A percentile compares a stretch with the other conserved stretches of the same genome.
These are phyloP conservation scores for Trametes pubescens DNA, from an alignment of 1,284 basidiomycete genomes.

Conservation along the genomic window DNA sequence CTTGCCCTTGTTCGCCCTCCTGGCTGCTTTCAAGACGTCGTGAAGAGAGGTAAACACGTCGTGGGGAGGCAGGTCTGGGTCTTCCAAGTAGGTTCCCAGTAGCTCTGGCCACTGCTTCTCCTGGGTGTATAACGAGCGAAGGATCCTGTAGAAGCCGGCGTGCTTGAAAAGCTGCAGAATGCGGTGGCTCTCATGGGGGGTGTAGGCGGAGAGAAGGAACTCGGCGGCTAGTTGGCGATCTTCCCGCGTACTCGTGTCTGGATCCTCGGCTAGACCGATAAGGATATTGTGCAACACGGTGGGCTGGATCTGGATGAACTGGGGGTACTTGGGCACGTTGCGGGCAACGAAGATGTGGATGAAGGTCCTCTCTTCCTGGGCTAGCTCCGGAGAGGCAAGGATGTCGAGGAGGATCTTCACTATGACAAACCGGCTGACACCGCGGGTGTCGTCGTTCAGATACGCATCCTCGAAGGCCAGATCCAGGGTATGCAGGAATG, in stretches of 20 bases:
- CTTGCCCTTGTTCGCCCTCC: conserved; percentile 53
- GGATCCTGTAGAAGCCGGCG: conserved; percentile 91
- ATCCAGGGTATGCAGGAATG: conserved; percentile 93
- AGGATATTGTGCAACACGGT: conserved; percentile 81
- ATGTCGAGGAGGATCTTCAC: conserved; percentile 90
- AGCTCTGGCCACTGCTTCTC: conserved; percentile 83
- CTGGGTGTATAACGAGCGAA: conserved; percentile 81
- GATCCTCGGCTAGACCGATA: conserved; percentile 77
- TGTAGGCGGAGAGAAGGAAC: conserved; percentile 93
- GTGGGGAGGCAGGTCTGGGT: conserved; percentile 67
- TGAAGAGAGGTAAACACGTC: conserved; percentile 74
- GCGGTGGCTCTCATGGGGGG: conserved; percentile 77
- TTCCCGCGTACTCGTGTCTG: conserved; percentile 80
- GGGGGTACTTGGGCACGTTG: conserved; percentile 96
- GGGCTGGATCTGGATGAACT: conserved; percentile 78
- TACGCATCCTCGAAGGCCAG: conserved; percentile 95
- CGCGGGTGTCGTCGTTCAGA: conserved; percentile 79
- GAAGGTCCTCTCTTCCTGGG: conserved; percentile 78
- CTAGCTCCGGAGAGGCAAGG: conserved; percentile 60
- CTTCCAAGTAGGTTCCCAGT: conserved; percentile 78
- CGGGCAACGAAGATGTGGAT: conserved; percentile 96
- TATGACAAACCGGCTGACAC: conserved; percentile 82
- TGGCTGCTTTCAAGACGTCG: conserved; percentile 62
- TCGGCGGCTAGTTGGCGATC: conserved; percentile 96
- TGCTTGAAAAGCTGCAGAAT: conserved; percentile 78